These are phyloP conservation scores for Termitomyces sp. DNA, from an alignment of 768 basidiomycete species.

Conservation along the genomic window DNA sequence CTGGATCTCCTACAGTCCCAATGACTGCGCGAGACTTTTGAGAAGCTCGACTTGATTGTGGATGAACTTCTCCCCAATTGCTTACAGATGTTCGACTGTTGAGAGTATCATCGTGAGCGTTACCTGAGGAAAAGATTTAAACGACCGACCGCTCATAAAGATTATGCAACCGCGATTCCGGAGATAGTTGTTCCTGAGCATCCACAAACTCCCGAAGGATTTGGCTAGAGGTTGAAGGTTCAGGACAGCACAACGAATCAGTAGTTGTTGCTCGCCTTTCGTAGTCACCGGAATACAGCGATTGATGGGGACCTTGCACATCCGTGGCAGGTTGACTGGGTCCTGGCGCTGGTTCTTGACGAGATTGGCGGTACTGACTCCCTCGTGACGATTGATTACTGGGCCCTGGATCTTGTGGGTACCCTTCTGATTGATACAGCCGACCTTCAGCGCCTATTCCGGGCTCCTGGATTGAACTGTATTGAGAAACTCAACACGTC, in stretches of 20 bases:
- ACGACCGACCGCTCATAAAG: background rate
- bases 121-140: background rate
- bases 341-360: background rate
- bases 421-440: background rate
- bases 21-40: background rate
- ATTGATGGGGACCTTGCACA: background rate
- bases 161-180: background rate
- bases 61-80: background rate
- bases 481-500: background rate
- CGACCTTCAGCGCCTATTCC: background rate
- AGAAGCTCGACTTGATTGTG: background rate
- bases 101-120: background rate
- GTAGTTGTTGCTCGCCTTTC: conserved; percentile 1
- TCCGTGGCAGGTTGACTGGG: background rate
- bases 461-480: background rate
- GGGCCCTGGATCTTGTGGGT: background rate
- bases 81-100: background rate
- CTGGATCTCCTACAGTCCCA: background rate
- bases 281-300: conserved; percentile 3
- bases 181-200: background rate
- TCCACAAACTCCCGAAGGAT: conserved; percentile 6
- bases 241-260: background rate
- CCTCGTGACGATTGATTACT: background rate
- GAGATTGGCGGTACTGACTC: background rate
- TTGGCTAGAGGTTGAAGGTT: background rate